Conservation (phyloP, 139 green algal genomes). For the Chlorella ohadii region DNA sequence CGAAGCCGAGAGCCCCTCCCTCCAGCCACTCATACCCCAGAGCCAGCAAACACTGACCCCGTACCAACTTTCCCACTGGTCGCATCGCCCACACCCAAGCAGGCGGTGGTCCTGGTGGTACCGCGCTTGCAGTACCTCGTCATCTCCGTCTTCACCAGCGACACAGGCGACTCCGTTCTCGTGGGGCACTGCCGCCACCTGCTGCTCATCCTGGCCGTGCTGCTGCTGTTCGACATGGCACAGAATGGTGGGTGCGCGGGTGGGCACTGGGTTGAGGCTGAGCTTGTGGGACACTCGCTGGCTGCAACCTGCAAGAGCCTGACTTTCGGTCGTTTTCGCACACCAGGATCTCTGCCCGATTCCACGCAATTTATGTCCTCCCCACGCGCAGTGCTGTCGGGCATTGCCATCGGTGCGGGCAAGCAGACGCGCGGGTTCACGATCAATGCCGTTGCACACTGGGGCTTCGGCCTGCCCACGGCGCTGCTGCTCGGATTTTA, state of each 20-base stretch:
- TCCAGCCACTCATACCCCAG: no score
- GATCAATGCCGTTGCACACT: neutral
- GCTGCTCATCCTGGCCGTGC: neutral
- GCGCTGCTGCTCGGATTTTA: conserved; percentile 5
- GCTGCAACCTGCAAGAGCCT: no score
- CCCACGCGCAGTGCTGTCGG: neutral
- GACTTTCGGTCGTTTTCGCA: no score
- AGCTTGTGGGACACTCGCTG: no score
- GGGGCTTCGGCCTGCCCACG: conserved; percentile 3
- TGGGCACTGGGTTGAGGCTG: no score
- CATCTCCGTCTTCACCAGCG: neutral
- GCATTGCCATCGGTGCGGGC: neutral
- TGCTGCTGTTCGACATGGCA: conserved; percentile 4
- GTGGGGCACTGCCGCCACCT: neutral
- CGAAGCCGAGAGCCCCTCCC: no score
- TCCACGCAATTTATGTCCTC: no score
- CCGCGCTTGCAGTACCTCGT: neutral
- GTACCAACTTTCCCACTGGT: no score
- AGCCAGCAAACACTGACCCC: no score
- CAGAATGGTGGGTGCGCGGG: neutral
- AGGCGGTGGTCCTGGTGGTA: neutral
- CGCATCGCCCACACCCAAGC: no score
- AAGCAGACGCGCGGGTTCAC: conserved; percentile 12
- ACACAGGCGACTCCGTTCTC: neutral
- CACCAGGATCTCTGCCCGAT: no score